Evolutionary conservation across 257 asterid species (phyloP), one percentile per base, ranked within the genome.

Genomic region (Solanum virginianum): DNA sequence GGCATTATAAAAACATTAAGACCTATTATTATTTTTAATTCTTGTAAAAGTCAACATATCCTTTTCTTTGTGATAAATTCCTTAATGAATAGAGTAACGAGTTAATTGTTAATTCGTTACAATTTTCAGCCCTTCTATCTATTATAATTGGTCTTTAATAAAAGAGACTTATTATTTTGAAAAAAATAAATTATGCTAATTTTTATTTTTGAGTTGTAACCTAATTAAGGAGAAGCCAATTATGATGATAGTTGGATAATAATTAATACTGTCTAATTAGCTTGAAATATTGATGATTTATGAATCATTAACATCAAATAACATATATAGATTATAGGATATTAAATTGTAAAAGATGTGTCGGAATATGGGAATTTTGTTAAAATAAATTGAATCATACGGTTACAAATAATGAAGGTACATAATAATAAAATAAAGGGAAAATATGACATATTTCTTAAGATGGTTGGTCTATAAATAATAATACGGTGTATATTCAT

Each of bases 41-140:
- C 75, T 65, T 53, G 85, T 71, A 16, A 82, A 72, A 71, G 91
- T 88, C 88, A 86, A 88, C 81, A 70, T 45, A 60, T 16, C 6
- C 12, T 29, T 36, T 68, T 68, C 24, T 68, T 54, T 29, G 6
- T 17, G 22, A 49, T 53, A 51, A 11, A 71, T 83, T 13, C 57
- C 14, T 65, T 53, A 53, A 15, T 45, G 45, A 66, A 66, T 66
- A 14, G 77, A 74, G 39, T 74, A 45, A n/a, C 49, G 45, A 51
- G 22, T 49, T 75, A 49, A 75, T 49, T 75, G 24, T 8, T 45
- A 26, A 13, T 13, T 70, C 49, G 20, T 1, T 13, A 47, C 43
- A 75, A 75, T 24, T 75, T 60, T 49, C 45, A 75, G 9, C 62
- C 22, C 45, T 75, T 49, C 43, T 49, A 75, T 49, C 24, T 12